Evolutionary conservation across 73 alveolate species (phyloP).

Genomic region (Paramecium sonneborni): DNA sequence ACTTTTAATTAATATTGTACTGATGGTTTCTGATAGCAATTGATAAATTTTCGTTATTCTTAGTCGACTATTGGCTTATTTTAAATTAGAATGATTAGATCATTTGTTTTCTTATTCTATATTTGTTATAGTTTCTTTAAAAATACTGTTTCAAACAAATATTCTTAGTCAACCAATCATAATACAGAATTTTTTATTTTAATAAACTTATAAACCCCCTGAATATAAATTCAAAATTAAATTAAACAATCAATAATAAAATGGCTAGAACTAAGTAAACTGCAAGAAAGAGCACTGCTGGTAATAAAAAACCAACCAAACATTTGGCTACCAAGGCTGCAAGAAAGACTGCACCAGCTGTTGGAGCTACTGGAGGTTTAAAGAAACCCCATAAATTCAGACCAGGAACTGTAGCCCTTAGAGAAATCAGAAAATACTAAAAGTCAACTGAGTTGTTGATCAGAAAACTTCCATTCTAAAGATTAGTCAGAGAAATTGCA

Average conservation of each 20-base stretch:
- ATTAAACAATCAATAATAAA: background rate
- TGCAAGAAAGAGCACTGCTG: slow-evolving; percentile 91
- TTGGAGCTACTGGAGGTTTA: slow-evolving; percentile 77
- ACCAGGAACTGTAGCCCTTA: slow-evolving; percentile 94
- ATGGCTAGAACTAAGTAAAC: slow-evolving; percentile 98
- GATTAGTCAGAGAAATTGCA: slow-evolving; percentile 92
- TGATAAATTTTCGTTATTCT: background rate
- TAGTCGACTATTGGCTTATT: background rate
- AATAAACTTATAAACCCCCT: slow-evolving; percentile 17
- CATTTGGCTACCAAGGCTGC: slow-evolving; percentile 92
- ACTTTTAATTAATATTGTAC: background rate
- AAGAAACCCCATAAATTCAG: slow-evolving; percentile 92
- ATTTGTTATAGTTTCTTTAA: background rate
- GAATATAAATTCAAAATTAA: background rate
- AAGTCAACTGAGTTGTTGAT: slow-evolving; percentile 84
- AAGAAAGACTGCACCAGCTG: slow-evolving; percentile 77
- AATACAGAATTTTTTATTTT: background rate
- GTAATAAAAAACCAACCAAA: slow-evolving; percentile 89
- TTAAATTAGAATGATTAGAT: background rate
- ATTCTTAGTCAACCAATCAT: slow-evolving; percentile 29
- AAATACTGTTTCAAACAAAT: background rate
- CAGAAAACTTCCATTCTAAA: slow-evolving; percentile 85
- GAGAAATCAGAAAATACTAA: slow-evolving; percentile 90
- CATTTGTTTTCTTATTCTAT: background rate
- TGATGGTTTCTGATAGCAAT: background rate